Evolutionary conservation across 768 basidiomycete species (phyloP), one percentile per base, ranked within the genome.

Genomic region (Kockovaella imperatae): DNA sequence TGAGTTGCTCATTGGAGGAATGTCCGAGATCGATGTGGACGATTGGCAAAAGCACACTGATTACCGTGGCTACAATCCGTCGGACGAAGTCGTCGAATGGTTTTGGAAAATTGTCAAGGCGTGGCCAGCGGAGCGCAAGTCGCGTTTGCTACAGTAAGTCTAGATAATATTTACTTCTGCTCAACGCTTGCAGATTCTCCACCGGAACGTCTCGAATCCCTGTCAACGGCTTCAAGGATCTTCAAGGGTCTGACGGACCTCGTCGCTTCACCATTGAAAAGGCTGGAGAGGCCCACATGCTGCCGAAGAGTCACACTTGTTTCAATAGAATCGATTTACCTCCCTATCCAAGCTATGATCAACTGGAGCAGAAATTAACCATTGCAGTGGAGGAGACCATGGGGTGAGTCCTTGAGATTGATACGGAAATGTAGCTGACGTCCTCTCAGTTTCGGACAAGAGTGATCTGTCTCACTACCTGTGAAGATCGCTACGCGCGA

Each of bases 21-120:
- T 97, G 88, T 95, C 91, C 38, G 95, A 99, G 75, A 96, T 97
- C 59, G 95, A 99, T 66, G 90, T 97, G 79, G 90, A 96, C 56
- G 93, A 95, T 70, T 97, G 95, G 95, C 87, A 84, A 67, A 96
- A 97, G 75, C 95, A 91, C 74, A 99, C 95, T 30, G 95, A 97
- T 70, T 97, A 97, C 74, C 84, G 93, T 56, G 93, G 69, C 42
- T 68, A 68, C 57, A 71, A 70, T 62, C 71, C 70, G n/a, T 60
- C 63, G 3, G 71, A 73, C 45, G 71, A 73, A 47, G 71, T 73
- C 40, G 91, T 99, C 48, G 89, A 96, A 67, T 99, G 95, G 95
- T 99, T 99, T 83, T 99, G 95, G 95, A 89, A 96, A 75, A 90
- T 88, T 62, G 87, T 99, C 36, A 84, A 87, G 58, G 82, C 84